A percentile compares a stretch with the other conserved stretches of the same genome.
Conservation (phyloP, 495 filamentous ascomycete genomes). For the Friedmanniomyces simplex region DNA sequence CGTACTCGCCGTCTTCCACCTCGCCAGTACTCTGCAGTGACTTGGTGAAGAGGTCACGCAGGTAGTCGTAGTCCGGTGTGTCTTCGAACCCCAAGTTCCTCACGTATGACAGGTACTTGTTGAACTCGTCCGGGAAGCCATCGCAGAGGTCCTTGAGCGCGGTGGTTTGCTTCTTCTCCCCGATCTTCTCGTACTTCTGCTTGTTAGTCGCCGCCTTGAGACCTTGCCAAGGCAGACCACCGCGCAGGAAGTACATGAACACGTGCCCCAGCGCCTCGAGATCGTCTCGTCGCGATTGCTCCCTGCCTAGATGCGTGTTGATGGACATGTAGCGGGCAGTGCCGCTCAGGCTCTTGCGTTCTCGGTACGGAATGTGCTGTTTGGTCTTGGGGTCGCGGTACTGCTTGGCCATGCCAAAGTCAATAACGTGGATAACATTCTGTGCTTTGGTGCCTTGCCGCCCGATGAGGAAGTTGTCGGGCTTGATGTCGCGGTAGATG, state of each 20-base stretch:
- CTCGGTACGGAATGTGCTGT: conserved; percentile 97
- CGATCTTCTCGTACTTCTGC: conserved; percentile 99
- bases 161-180: conserved; percentile 99
- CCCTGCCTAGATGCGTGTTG: conserved; percentile 94
- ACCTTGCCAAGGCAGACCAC: conserved; percentile 95
- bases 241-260: conserved; percentile 98
- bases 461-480: conserved; percentile 98
- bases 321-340: conserved; percentile 99
- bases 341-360: conserved; percentile 93
- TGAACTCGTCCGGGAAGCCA: conserved; percentile 93
- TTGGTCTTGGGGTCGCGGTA: conserved; percentile 98
- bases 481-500: conserved; percentile 99
- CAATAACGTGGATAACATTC: conserved; percentile 97
- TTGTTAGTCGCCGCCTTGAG: conserved; percentile 99
- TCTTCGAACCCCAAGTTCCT: conserved; percentile 98
- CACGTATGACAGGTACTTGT: conserved; percentile 93
- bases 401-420: conserved; percentile 99
- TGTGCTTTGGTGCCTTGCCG: conserved; percentile 84
- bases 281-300: conserved; percentile 94
- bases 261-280: conserved; percentile 94
- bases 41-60: conserved; percentile 91
- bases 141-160: conserved; percentile 95
- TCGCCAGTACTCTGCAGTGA: conserved; percentile 91
- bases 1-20: conserved; percentile 96
- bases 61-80: conserved; percentile 95